A percentile compares a stretch with the other conserved stretches of the same genome.
Conservation (phyloP, 805 yeast species). For the Hanseniaspora clermontiae region DNA sequence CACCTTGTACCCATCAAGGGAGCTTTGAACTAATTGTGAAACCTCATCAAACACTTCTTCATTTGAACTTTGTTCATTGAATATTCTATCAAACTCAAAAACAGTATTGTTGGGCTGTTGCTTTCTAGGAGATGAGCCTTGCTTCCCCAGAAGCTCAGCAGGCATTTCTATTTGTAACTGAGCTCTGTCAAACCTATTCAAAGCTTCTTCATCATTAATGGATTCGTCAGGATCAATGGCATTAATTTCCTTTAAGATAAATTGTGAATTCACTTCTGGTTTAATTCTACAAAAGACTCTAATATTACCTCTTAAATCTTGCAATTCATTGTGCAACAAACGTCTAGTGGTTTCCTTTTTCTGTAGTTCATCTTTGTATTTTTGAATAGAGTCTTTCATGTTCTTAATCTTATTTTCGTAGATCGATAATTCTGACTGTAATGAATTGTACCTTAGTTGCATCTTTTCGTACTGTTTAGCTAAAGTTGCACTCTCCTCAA, state of each 20-base stretch:
- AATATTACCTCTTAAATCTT: conserved; percentile 82
- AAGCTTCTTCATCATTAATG: conserved; percentile 11
- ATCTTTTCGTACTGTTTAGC: conserved; percentile 19
- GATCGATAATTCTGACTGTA: conserved; percentile 15
- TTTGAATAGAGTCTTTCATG: conserved; percentile 17
- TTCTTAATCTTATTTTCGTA: neutral
- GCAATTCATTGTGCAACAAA: conserved; percentile 55
- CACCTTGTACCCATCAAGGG: conserved; percentile 79
- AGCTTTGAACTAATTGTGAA: conserved; percentile 71
- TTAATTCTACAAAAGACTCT: conserved; percentile 80
- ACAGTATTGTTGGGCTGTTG: conserved; percentile 2
- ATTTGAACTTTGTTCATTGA: conserved; percentile 43
- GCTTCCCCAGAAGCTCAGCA: neutral
- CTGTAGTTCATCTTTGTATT: conserved; percentile 30
- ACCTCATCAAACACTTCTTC: conserved; percentile 66
- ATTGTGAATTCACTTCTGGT: conserved; percentile 29
- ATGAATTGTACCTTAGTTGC: conserved; percentile 8
- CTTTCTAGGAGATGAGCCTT: neutral
- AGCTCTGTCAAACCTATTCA: conserved; percentile 5
- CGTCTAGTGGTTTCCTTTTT: conserved; percentile 49
- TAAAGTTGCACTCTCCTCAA: conserved; percentile 16
- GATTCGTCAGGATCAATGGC: conserved; percentile 25
- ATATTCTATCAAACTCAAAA: conserved; percentile 71
- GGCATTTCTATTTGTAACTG: conserved; percentile 5
- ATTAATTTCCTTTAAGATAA: conserved; percentile 16